Evolutionary conservation across 306 rosid genomes (phyloP).

Genomic region (Gillenia trifoliata): DNA sequence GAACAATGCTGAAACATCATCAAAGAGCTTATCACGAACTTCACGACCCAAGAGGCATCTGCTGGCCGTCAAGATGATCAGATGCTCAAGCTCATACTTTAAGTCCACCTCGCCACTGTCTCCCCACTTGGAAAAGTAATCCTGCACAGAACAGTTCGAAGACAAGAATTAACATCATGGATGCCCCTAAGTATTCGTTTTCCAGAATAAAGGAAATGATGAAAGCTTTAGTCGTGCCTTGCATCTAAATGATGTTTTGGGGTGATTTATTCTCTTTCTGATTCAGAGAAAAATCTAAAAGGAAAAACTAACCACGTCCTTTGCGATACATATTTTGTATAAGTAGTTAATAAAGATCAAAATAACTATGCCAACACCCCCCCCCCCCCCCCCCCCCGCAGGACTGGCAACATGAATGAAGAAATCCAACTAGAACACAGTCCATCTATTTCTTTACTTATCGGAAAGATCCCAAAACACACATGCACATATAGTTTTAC

Average conservation of each 20-base stretch:
- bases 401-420: too few species aligned
- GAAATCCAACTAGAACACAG: too few species aligned
- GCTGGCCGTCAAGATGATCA: slow-evolving; percentile 90
- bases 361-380: too few species aligned
- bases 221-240: background rate
- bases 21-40: slow-evolving; percentile 93
- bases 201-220: background rate
- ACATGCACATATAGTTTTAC: too few species aligned
- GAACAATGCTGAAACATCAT: slow-evolving; percentile 87
- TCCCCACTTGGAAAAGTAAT: slow-evolving; percentile 96
- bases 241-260: background rate
- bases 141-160: slow-evolving; percentile 42
- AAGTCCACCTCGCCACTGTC: slow-evolving; percentile 90
- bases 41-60: slow-evolving; percentile 91
- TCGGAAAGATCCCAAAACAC: too few species aligned
- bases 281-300: background rate
- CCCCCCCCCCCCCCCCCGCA: too few species aligned
- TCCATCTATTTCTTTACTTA: too few species aligned
- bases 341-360: too few species aligned
- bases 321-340: too few species aligned
- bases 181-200: background rate
- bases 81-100: slow-evolving; percentile 93
- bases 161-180: background rate
- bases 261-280: background rate
- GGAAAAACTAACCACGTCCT: background rate